Conservation (phyloP, 306 rosid species). For the Fagus sylvatica region DNA sequence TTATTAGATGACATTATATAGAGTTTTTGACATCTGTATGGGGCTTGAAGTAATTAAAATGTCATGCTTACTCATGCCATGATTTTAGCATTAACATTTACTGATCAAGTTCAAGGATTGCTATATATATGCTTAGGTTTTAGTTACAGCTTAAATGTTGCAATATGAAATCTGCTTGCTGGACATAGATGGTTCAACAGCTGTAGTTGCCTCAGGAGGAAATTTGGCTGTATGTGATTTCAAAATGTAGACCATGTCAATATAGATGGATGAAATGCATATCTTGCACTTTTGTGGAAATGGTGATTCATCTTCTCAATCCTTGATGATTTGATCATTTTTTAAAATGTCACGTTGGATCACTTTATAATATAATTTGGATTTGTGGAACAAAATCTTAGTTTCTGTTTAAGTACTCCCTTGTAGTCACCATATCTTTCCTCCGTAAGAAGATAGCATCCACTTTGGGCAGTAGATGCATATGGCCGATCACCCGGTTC, state of each 20-base stretch:
- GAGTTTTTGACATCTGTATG: background rate
- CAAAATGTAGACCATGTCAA: background rate
- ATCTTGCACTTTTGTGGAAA: background rate
- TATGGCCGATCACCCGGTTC: background rate
- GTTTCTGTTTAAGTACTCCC: background rate
- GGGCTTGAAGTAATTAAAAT: background rate
- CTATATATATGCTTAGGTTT: background rate
- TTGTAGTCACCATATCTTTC: background rate
- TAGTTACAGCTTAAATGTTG: background rate
- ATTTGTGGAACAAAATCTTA: background rate
- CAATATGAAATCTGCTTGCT: background rate
- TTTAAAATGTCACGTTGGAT: background rate
- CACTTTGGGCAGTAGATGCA: background rate
- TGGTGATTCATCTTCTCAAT: background rate
- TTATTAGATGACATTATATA: too few relatives aligned
- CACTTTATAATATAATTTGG: background rate
- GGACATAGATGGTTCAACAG: background rate
- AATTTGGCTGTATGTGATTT: background rate
- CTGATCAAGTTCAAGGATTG: background rate
- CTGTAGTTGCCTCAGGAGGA: background rate
- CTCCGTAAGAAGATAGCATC: background rate
- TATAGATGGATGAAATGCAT: background rate
- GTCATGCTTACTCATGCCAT: background rate
- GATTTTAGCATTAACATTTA: background rate
- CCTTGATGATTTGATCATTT: background rate